Percentiles rank a stretch among this genome's conserved stretches.
These are phyloP conservation scores for Neoarthrinium moseri DNA, from an alignment of 2,329 filamentous ascomycete species.

Conservation along the genomic window DNA sequence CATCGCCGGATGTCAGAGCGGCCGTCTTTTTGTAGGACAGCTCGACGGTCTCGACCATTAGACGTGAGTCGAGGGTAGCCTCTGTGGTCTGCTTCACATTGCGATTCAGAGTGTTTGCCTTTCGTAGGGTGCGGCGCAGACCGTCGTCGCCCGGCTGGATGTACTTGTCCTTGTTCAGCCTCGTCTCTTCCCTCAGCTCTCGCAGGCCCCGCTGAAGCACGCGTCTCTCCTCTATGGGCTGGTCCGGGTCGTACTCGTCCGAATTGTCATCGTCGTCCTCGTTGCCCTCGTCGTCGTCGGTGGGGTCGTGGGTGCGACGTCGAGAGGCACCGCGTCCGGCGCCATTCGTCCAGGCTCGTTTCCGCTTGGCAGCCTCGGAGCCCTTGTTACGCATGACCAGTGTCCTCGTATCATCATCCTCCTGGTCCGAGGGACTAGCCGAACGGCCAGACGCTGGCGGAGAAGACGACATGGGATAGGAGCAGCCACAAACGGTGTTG, in stretches of 20 bases:
- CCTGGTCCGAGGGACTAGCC: conserved; percentile 7
- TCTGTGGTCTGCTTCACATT: conserved; percentile 85
- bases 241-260: conserved; percentile 76
- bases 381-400: conserved; percentile 29
- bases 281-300: conserved; percentile 13
- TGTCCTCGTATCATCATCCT: conserved; percentile 11
- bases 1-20: conserved; percentile 70
- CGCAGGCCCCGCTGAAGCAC: conserved; percentile 68
- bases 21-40: conserved; percentile 76
- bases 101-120: conserved; percentile 63
- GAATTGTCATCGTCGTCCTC: conserved; percentile 16
- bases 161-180: conserved; percentile 71
- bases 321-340: conserved; percentile 22
- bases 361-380: conserved; percentile 25
- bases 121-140: conserved; percentile 63
- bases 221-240: conserved; percentile 72
- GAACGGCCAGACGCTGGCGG: conserved; percentile 5
- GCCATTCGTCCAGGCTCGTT: conserved; percentile 27
- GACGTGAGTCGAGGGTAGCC: conserved; percentile 84
- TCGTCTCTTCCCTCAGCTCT: conserved; percentile 57
- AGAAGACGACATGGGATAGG: conserved; percentile 8
- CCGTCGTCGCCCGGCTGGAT: conserved; percentile 64
- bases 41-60: conserved; percentile 79
- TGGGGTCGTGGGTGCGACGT: conserved; percentile 27
- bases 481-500: neutral